These are phyloP conservation scores for Endoconidiophora laricicola DNA, from an alignment of 2,329 filamentous ascomycete genomes.

Conservation along the genomic window DNA sequence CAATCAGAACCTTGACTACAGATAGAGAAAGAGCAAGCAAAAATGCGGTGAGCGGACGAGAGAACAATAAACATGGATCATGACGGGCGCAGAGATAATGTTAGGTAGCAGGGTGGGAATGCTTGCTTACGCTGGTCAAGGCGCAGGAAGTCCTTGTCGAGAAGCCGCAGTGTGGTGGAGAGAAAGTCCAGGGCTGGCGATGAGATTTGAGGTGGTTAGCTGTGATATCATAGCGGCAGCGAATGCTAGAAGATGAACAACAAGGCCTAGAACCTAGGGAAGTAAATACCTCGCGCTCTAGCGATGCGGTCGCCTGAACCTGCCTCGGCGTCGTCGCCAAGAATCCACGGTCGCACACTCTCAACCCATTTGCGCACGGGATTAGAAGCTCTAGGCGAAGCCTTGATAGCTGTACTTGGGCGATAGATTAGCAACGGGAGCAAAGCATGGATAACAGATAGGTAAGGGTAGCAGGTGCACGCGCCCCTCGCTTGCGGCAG, in stretches of 20 bases:
- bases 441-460: too few relatives aligned
- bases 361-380: constrained; percentile 38
- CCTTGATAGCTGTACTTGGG: constrained; percentile 21
- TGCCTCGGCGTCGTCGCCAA: constrained; percentile 25
- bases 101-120: too few relatives aligned
- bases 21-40: neutral
- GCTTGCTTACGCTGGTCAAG: constrained; percentile 29
- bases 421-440: too few relatives aligned
- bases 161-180: constrained; percentile 32
- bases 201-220: neutral
- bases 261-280: neutral
- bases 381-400: constrained; percentile 26
- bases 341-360: constrained; percentile 37
- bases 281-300: constrained; percentile 31
- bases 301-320: constrained; percentile 34
- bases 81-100: neutral
- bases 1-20: constrained; percentile 30
- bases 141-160: constrained; percentile 30
- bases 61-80: neutral
- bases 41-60: too few relatives aligned
- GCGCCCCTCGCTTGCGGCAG: too few relatives aligned
- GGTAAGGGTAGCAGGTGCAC: neutral
- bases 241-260: neutral
- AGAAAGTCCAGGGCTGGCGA: constrained; percentile 37
- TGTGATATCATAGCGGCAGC: constrained; percentile 9